Evolutionary conservation across 2,329 filamentous ascomycete genomes (phyloP).

Genomic region (Penicillium sp.): DNA sequence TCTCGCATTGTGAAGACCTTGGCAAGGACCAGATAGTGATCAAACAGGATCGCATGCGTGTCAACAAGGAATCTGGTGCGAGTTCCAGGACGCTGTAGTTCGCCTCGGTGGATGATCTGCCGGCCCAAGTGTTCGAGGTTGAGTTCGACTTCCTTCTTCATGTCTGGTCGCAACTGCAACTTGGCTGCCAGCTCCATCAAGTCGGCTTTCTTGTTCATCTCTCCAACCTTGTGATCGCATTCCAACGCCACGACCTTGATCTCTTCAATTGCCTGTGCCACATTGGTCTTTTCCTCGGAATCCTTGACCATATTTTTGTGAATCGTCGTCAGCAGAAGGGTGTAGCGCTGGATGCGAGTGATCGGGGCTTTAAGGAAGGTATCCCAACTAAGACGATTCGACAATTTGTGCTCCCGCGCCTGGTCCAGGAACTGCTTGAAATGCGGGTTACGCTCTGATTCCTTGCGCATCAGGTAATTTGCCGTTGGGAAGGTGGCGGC

Average conservation of each 20-base stretch:
- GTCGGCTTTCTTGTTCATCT: slow-evolving; percentile 86
- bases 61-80: slow-evolving; percentile 93
- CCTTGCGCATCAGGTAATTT: slow-evolving; percentile 75
- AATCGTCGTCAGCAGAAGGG: slow-evolving; percentile 75
- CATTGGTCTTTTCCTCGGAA: slow-evolving; percentile 82
- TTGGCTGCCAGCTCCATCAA: slow-evolving; percentile 80
- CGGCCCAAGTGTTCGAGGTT: slow-evolving; percentile 93
- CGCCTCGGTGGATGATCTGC: slow-evolving; percentile 82
- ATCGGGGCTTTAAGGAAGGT: slow-evolving; percentile 92
- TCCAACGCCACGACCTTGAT: slow-evolving; percentile 85
- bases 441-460: slow-evolving; percentile 76
- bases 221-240: slow-evolving; percentile 86
- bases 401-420: slow-evolving; percentile 71
- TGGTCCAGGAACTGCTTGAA: slow-evolving; percentile 84
- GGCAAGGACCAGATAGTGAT: slow-evolving; percentile 91
- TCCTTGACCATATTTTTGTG: slow-evolving; percentile 78
- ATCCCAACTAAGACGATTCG: slow-evolving; percentile 83
- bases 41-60: slow-evolving; percentile 87
- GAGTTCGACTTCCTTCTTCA: slow-evolving; percentile 75
- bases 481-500: slow-evolving; percentile 82
- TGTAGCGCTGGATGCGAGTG: slow-evolving; percentile 85
- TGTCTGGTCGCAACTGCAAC: slow-evolving; percentile 78
- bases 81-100: slow-evolving; percentile 80
- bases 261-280: slow-evolving; percentile 81
- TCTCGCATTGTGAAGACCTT: slow-evolving; percentile 70